Evolutionary conservation across 106 monocot genomes (phyloP), one percentile per base, ranked within the genome.

Genomic region (Narthecium ossifragum): DNA sequence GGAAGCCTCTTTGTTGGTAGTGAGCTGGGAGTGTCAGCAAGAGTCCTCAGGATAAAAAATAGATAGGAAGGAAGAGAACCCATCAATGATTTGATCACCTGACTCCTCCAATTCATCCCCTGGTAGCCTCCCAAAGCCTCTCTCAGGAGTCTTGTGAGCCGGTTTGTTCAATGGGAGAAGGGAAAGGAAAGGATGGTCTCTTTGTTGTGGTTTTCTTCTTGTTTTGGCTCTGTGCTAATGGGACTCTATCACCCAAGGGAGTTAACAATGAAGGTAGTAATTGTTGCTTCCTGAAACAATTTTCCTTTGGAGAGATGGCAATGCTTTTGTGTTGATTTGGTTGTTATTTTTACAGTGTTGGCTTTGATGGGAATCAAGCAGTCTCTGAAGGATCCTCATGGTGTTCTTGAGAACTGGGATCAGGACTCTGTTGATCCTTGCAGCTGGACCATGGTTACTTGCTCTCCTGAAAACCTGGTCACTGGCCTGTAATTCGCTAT

Each of bases 351-450:
- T 62, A 57, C 57, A 88, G 92, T 93, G 68, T 76, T 74, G 79
- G 92, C 92, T 73, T 64, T 93, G 62, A 88, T 81, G 71, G 53
- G 56, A 31, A 70, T 93, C 28, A 93, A 85, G 59, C 59, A 30
- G 31, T 56, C 51, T 32, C 71, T 93, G 5, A 82, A 69, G 54
- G 92, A 85, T 46, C 88, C 92, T 38, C 73, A 79, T 56, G 70
- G 68, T 60, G 84, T 65, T 53, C 60, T 93, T 53, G 61, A 85
- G 52, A 88, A 81, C 46, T 93, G 92, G 92, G 92, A 93, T 69
- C 38, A 63, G 71, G 68, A 88, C 63, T 81, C 88, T 47, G 92
- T 88, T 34, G 92, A 93, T 69, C 92, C 92, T 33, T 93, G 92
- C 73, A 88, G 78, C 75, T 93, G 92, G 92, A 51, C 81, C 34